These are phyloP conservation scores for Phaffomyces opuntiae DNA, from an alignment of 805 yeast genomes.

Conservation along the genomic window DNA sequence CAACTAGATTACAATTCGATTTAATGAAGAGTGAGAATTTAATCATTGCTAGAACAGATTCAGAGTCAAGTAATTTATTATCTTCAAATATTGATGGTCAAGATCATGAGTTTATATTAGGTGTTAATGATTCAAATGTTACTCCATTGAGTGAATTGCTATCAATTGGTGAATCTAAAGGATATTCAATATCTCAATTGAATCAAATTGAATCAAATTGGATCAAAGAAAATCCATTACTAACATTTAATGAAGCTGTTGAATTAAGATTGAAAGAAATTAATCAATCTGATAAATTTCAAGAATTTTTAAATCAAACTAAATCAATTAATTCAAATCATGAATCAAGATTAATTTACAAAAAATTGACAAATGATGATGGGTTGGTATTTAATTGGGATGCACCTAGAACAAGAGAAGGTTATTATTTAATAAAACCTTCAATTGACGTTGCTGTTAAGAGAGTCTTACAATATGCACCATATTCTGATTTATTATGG, in stretches of 20 bases:
- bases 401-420: constrained; percentile 51
- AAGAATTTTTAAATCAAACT: constrained; percentile 18
- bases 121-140: constrained; percentile 29
- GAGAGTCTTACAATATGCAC: constrained; percentile 47
- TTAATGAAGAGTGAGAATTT: constrained; percentile 52
- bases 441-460: constrained; percentile 49
- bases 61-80: constrained; percentile 46
- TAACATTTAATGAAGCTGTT: constrained; percentile 47
- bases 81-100: constrained; percentile 46
- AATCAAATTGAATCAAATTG: constrained; percentile 38
- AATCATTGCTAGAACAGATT: constrained; percentile 55
- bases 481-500: constrained; percentile 56
- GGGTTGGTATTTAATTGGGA: constrained; percentile 45
- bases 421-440: constrained; percentile 42
- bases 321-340: constrained; percentile 9
- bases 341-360: constrained; percentile 9
- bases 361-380: constrained; percentile 16
- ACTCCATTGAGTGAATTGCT: constrained; percentile 41
- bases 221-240: constrained; percentile 34
- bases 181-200: constrained; percentile 29
- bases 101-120: constrained; percentile 51
- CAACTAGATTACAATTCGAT: constrained; percentile 60
- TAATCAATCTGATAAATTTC: constrained; percentile 21
- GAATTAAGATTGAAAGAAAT: constrained; percentile 15
- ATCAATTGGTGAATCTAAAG: constrained; percentile 34